These are phyloP conservation scores for Porphyrellus cyaneotinctus DNA, from an alignment of 768 basidiomycete genomes.

Conservation along the genomic window DNA sequence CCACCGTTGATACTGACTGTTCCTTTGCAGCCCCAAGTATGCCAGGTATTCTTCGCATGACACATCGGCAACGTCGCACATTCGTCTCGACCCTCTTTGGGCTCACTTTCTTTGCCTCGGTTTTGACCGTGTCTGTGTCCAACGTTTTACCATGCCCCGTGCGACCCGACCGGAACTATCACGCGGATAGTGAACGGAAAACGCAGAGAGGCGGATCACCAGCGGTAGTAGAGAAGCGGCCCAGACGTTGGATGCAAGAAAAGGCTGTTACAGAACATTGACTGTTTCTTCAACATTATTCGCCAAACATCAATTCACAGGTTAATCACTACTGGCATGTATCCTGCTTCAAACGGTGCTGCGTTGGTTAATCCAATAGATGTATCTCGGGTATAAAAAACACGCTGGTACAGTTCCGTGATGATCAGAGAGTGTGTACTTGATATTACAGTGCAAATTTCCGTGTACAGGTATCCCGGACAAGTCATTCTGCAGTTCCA, in stretches of 20 bases:
- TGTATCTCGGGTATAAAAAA: slow-evolving; percentile 17
- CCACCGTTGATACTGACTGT: slow-evolving; percentile 39
- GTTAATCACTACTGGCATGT: not conserved
- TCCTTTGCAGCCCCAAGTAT: slow-evolving; percentile 51
- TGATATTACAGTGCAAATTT: slow-evolving; percentile 29
- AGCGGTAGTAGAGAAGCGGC: slow-evolving; percentile 56
- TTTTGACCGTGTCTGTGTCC: slow-evolving; percentile 78
- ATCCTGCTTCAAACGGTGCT: not conserved
- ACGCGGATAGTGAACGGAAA: slow-evolving; percentile 48
- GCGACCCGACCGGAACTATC: slow-evolving; percentile 52
- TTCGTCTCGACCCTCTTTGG: slow-evolving; percentile 77
- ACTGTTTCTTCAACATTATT: slow-evolving; percentile 1
- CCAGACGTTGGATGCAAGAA: slow-evolving; percentile 83
- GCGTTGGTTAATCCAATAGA: not conserved
- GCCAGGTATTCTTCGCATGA: slow-evolving; percentile 58
- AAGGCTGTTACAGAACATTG: slow-evolving; percentile 29
- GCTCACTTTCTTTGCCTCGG: slow-evolving; percentile 72
- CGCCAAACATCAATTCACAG: not conserved
- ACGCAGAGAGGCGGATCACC: slow-evolving; percentile 22
- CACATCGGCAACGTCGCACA: slow-evolving; percentile 56
- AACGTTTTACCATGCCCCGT: slow-evolving; percentile 78
- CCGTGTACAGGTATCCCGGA: slow-evolving; percentile 21
- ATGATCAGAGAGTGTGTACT: slow-evolving; percentile 20
- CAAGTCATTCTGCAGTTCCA: slow-evolving; percentile 13
- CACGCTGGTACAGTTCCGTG: slow-evolving; percentile 22